Conservation (phyloP, 352 stramenopile genomes). For the Salisapilia sapeloensis region DNA sequence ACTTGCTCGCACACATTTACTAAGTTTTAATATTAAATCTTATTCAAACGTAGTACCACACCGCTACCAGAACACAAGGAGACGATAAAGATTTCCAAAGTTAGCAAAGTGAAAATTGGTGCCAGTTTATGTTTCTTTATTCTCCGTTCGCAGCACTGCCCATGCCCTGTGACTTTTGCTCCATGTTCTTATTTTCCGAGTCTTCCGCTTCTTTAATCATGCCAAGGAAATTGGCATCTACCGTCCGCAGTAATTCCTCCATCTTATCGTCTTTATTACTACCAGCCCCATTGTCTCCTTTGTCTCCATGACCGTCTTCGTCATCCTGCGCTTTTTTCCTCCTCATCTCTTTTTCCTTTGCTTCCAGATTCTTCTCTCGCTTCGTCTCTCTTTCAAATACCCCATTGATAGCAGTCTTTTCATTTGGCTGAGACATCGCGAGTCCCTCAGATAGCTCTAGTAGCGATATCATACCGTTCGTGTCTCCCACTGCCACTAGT, state of each 20-base stretch:
- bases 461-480: conserved; percentile 92
- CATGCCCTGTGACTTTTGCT: conserved; percentile 29
- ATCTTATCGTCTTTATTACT: conserved; percentile 85
- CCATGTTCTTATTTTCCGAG: conserved; percentile 80
- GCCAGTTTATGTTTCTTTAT: no score
- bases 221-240: conserved; percentile 88
- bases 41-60: no score
- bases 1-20: no score
- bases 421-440: conserved; percentile 80
- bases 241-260: conserved; percentile 85
- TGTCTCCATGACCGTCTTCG: conserved; percentile 59
- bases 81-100: no score
- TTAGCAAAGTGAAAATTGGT: no score
- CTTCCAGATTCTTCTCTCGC: conserved; percentile 89
- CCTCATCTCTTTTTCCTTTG: conserved; percentile 77
- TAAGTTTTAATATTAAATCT: no score
- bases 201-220: conserved; percentile 95
- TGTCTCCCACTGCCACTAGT: conserved; percentile 90
- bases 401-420: conserved; percentile 88
- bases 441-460: conserved; percentile 91
- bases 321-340: conserved; percentile 71
- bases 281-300: conserved; percentile 7
- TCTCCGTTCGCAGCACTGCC: not conserved
- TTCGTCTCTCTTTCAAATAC: conserved; percentile 97
- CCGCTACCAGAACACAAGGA: no score